Percentiles rank a stretch among this genome's conserved stretches.
These are phyloP conservation scores for Penicilliopsis zonata DNA, from an alignment of 495 filamentous ascomycete species.

Conservation along the genomic window DNA sequence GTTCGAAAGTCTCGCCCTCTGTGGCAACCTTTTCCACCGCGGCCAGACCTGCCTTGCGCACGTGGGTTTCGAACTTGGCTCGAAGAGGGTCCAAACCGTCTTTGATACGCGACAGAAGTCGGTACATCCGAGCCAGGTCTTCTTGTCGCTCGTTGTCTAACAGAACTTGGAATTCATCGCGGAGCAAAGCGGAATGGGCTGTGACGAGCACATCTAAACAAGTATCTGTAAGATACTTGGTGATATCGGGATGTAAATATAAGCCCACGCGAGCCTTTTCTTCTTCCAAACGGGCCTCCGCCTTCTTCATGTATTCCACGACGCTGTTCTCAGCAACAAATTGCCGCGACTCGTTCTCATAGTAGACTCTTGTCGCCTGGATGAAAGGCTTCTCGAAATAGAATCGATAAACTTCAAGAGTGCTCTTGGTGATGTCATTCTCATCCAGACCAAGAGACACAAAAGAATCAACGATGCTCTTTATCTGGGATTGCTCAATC, in stretches of 20 bases:
- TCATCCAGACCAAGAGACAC: constrained; percentile 93
- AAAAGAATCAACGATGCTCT: constrained; percentile 93
- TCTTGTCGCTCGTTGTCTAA: constrained; percentile 90
- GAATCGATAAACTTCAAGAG: constrained; percentile 82
- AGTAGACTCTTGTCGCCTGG: constrained; percentile 70
- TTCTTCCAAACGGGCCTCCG: constrained; percentile 79
- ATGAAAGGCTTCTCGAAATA: constrained; percentile 93
- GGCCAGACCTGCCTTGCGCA: constrained; percentile 73
- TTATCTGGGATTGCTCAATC: constrained; percentile 93
- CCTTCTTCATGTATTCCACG: constrained; percentile 99
- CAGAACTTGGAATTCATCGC: constrained; percentile 94
- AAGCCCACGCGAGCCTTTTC: constrained; percentile 90
- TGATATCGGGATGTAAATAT: constrained; percentile 86
- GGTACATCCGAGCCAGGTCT: constrained; percentile 94
- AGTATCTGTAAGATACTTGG: constrained; percentile 65
- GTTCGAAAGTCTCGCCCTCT: constrained; percentile 84
- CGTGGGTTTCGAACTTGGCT: constrained; percentile 81
- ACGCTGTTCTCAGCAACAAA: constrained; percentile 96
- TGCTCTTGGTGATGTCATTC: constrained; percentile 83
- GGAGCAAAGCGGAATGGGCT: constrained; percentile 67
- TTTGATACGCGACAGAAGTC: constrained; percentile 76
- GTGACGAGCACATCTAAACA: constrained; percentile 86
- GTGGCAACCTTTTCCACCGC: constrained; percentile 86
- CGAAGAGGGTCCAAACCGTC: constrained; percentile 88
- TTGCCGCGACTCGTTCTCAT: constrained; percentile 81